Evolutionary conservation across 148 eudicot species (phyloP).

Genomic region (Silene conica): DNA sequence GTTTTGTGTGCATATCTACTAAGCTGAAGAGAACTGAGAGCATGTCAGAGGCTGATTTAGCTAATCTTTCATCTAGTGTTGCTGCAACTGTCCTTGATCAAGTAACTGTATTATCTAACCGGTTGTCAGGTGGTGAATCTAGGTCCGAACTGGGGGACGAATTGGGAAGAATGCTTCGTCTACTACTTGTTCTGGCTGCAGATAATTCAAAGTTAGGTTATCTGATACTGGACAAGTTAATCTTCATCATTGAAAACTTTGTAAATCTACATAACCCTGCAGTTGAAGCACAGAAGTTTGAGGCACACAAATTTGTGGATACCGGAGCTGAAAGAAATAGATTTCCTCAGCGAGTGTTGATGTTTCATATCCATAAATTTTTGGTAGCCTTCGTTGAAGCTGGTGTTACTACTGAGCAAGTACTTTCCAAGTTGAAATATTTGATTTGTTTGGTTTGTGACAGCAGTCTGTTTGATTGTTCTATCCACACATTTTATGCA

Average conservation of each 20-base stretch:
- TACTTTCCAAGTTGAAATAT: slow-evolving; percentile 34
- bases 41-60: slow-evolving; percentile 28
- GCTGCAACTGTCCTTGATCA: slow-evolving; percentile 42
- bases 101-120: slow-evolving; percentile 33
- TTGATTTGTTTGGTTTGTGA: slow-evolving; percentile 36
- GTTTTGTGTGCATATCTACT: slow-evolving; percentile 42
- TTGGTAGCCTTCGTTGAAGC: slow-evolving; percentile 42
- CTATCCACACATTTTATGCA: slow-evolving; percentile 38
- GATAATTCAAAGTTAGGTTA: slow-evolving; percentile 37
- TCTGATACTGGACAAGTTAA: slow-evolving; percentile 43
- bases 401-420: slow-evolving; percentile 29
- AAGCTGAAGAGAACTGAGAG: slow-evolving; percentile 34
- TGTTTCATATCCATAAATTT: slow-evolving; percentile 34
- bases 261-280: slow-evolving; percentile 27
- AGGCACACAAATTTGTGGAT: slow-evolving; percentile 32
- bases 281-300: slow-evolving; percentile 20
- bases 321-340: slow-evolving; percentile 18
- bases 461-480: slow-evolving; percentile 47
- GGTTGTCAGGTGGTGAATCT: slow-evolving; percentile 25
- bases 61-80: slow-evolving; percentile 31
- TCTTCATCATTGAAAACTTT: slow-evolving; percentile 28
- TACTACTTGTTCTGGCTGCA: slow-evolving; percentile 38
- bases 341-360: slow-evolving; percentile 29
- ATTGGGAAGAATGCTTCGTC: slow-evolving; percentile 39
- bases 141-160: slow-evolving; percentile 37